Base-by-base conservation (phyloP, 371 early-diverging fungal genomes). In the Gilbertella persicaria region DNA sequence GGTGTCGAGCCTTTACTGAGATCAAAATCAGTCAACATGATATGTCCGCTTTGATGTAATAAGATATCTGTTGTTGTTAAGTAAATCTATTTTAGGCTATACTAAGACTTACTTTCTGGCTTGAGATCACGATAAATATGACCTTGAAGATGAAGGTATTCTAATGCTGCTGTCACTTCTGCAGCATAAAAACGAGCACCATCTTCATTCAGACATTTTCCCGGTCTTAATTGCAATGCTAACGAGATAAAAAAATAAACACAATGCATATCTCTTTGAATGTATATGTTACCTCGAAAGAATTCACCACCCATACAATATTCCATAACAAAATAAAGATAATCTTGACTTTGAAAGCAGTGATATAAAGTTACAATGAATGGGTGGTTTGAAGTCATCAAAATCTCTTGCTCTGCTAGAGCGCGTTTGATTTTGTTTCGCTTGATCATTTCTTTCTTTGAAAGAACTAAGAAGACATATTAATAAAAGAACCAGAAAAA, bases 221-320 rank as follows among this genome's bases (percentile, higher is more conserved):
- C 92, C 14, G 93, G 92, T 17, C 90, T 79, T 54, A 75, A 69
- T 75, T 96, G 97, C 38, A 97, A 75, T 13, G 87, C 86, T 85
- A 62, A 58, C 44, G 25, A 51, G 42, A 43, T 6, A 50, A n/a
- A n/a, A n/a, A n/a, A n/a, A n/a, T n/a, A n/a, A n/a, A n/a, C n/a
- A n/a, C n/a, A n/a, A n/a, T n/a, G n/a, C n/a, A n/a, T n/a, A n/a
- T n/a, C n/a, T n/a, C n/a, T n/a, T n/a, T n/a, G n/a, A n/a, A 50
- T 25, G 19, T 33, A 33, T 17, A 20, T 50, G n/a, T 60, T 77
- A 84, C 87, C 92, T 78, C 94, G 72, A 69, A 94, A 96, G 66
- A 97, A 97, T 79, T 99, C 99, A 45, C 99, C 99, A 41, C 99
- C 99, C 64, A 90, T 83, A 63, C 99, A 97, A 78, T 97, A 99